Evolutionary conservation across 2,329 filamentous ascomycete species (phyloP).

Genomic region (Xylariaceae sp.): DNA sequence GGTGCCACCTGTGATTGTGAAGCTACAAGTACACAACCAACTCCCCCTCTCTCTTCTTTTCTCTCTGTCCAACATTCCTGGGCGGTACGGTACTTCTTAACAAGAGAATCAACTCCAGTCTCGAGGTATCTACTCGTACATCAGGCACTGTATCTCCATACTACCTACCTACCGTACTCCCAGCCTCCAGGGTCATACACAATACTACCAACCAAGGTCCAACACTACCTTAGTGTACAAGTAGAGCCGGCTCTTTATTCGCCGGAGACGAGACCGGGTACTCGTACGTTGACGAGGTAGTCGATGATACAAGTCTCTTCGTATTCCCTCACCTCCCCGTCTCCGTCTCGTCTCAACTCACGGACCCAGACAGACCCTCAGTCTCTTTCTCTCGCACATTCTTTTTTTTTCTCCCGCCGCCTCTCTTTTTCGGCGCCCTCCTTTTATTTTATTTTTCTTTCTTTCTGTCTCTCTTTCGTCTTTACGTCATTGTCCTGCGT

Average conservation of each 20-base stretch:
- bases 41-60: neutral
- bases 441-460: neutral
- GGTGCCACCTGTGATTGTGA: constrained; percentile 15
- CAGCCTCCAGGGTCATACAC: neutral
- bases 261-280: constrained; percentile 5
- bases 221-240: constrained; percentile 7
- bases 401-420: neutral
- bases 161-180: neutral
- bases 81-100: neutral
- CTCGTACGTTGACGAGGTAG: constrained; percentile 3
- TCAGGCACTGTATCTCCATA: neutral
- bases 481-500: constrained; percentile 6
- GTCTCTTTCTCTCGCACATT: constrained; percentile 1
- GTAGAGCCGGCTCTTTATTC: constrained; percentile 8
- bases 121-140: no score
- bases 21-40: neutral
- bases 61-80: neutral
- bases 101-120: no score
- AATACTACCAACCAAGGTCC: no score
- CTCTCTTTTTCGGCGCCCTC: neutral
- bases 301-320: constrained; percentile 1
- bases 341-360: neutral
- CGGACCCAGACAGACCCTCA: neutral
- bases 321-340: neutral
- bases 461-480: neutral